phyloP scores from a whole-genome alignment of 352 stramenopile genomes.

The Blastocystis sp. region DNA sequence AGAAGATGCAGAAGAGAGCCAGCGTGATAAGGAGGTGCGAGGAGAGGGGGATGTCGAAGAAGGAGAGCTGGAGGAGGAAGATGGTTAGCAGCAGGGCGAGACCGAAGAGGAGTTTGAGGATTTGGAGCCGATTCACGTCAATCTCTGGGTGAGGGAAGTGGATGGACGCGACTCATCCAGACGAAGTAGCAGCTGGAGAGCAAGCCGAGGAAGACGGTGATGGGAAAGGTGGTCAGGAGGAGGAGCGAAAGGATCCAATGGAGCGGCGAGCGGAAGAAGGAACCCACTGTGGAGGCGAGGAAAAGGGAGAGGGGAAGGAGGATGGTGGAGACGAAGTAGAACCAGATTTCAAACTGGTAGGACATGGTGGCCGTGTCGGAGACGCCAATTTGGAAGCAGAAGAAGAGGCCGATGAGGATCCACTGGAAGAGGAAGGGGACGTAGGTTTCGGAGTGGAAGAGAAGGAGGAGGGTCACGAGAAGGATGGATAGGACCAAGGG shows the following conservation, averaged over 20 bases:
- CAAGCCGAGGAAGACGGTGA: constrained; percentile 14
- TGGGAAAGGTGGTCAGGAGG: not conserved
- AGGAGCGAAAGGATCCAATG: not conserved
- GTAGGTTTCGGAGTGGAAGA: not conserved
- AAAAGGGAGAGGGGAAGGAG: constrained; percentile 8
- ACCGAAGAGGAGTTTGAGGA: constrained; percentile 32
- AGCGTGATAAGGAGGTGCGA: constrained; percentile 5
- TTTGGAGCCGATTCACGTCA: not conserved
- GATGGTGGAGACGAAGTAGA: constrained; percentile 1
- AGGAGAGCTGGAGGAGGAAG: constrained; percentile 1
- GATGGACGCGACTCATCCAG: not conserved
- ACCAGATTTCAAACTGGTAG: constrained; percentile 41
- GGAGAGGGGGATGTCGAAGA: not conserved
- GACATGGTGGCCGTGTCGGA: not conserved
- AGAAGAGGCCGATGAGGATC: not conserved
- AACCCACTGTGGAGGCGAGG: not conserved
- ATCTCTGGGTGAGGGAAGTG: not conserved
- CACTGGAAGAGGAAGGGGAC: constrained; percentile 11
- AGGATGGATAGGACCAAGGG: constrained; percentile 23
- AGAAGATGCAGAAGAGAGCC: not conserved
- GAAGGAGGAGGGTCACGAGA: not conserved
- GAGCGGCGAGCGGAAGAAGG: not conserved
- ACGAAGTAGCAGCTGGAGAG: constrained; percentile 23
- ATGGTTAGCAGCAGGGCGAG: not conserved
- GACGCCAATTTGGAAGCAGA: not conserved